Evolutionary conservation across 768 basidiomycete species (phyloP).

Genomic region (Sporobolomyces roseus): DNA sequence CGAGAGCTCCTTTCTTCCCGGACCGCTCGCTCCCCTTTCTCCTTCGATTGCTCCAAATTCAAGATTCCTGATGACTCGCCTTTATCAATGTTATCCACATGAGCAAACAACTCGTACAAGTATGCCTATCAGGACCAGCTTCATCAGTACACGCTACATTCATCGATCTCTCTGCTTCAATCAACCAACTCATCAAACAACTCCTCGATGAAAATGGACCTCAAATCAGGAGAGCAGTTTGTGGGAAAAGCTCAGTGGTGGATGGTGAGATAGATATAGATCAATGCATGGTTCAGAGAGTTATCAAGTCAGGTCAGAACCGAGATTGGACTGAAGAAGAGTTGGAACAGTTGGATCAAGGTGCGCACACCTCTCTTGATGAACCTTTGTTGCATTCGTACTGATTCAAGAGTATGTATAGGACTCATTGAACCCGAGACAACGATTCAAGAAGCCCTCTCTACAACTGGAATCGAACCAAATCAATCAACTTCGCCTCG

Average conservation of each 20-base stretch:
- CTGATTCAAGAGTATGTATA: not conserved
- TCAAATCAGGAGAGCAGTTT: constrained; percentile 28
- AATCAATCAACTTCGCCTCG: constrained; percentile 57
- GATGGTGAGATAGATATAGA: not conserved
- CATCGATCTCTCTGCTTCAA: constrained; percentile 7
- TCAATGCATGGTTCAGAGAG: constrained; percentile 40
- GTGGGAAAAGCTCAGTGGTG: not conserved
- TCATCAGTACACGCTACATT: constrained; percentile 21
- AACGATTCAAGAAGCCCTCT: constrained; percentile 30
- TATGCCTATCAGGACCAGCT: constrained; percentile 29
- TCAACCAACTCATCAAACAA: constrained; percentile 24
- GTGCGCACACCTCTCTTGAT: constrained; percentile 48
- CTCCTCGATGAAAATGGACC: constrained; percentile 37
- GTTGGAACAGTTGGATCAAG: constrained; percentile 59
- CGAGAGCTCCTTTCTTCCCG: not conserved
- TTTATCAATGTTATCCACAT: not conserved
- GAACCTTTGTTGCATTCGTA: not conserved
- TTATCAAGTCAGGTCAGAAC: constrained; percentile 16
- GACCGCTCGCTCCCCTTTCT: not conserved
- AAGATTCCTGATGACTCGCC: not conserved
- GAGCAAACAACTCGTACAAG: constrained; percentile 34
- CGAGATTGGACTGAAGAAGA: constrained; percentile 68
- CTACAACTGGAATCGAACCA: constrained; percentile 55
- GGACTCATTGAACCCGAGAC: constrained; percentile 13
- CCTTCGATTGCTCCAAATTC: not conserved